Conservation (phyloP, 192 early-diverging fungal genomes). For the Entomortierella parvispora region DNA sequence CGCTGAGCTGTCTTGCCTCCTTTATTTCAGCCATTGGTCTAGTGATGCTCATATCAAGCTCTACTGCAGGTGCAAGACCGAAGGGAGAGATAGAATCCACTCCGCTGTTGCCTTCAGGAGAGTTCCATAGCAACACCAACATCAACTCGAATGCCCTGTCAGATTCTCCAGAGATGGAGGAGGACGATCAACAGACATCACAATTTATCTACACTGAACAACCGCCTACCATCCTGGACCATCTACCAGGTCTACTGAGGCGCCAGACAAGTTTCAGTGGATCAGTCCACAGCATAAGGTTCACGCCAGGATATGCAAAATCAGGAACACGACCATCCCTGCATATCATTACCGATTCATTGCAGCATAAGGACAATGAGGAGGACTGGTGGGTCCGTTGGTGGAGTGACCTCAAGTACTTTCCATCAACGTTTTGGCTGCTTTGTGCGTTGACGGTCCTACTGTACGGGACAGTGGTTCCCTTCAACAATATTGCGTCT, state of each 20-base stretch:
- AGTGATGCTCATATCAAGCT: neutral
- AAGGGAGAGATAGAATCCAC: conserved; percentile 12
- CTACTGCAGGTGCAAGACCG: neutral
- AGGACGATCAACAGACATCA: neutral
- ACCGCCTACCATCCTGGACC: conserved; percentile 10
- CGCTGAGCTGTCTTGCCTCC: conserved; percentile 28
- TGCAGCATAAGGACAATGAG: neutral
- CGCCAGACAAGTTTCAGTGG: conserved; percentile 17
- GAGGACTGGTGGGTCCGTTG: conserved; percentile 18
- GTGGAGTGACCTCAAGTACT: conserved; percentile 22
- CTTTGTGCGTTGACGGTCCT: conserved; percentile 51
- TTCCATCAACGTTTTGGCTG: conserved; percentile 41
- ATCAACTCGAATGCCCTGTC: neutral
- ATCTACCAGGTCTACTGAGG: conserved; percentile 14
- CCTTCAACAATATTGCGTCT: conserved; percentile 73
- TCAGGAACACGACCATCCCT: conserved; percentile 23
- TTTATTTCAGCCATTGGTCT: conserved; percentile 29
- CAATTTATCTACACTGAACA: neutral
- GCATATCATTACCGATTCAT: conserved; percentile 33
- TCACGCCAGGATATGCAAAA: conserved; percentile 14
- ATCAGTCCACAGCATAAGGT: conserved; percentile 27
- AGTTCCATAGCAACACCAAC: neutral
- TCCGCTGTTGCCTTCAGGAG: conserved; percentile 1
- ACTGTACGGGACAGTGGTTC: conserved; percentile 67
- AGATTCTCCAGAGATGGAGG: neutral